Base-by-base conservation (phyloP, 2,329 filamentous ascomycete species). In the Nemania sp. region DNA sequence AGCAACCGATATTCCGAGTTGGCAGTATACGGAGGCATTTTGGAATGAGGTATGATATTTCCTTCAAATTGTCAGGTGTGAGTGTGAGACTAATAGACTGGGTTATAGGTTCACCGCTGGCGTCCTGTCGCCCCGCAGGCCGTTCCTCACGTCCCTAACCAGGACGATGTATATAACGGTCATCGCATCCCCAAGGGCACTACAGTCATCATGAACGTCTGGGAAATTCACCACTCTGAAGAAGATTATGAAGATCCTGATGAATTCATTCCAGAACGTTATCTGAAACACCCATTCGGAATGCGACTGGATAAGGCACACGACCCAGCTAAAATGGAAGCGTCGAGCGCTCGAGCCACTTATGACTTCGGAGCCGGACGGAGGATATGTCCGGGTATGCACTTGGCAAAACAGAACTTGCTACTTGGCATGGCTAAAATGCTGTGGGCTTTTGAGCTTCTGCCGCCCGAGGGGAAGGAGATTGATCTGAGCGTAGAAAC, bases 351-450 rank as follows among this genome's bases (percentile, higher is more conserved):
- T 22, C 40, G 40, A 24, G 15, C 19, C 14, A 28, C 23, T 11
- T 42, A 42, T 24, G 40, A 30, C 40, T 42, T 42, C 23, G 71
- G 72, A 12, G 65, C 66, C 37, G 73, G 73, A 2, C 62, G 73
- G 0, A 63, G 72, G 5, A 48, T 71, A 9, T 74, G 71, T 44
- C 70, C 68, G 8, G 70, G 71, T 5, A 71, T 70, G 59, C 69
- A 73, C 40, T 64, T 73, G 28, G 71, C 66, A 1, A 63, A 69
- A 40, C 60, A 66, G 4, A 64, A 52, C 12, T 53, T 71, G 3
- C 67, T 65, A 12, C 56, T 72, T 3, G 64, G 61, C 3, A 65
- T 72, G 2, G 60, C 70, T 6, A 60, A 67, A 4, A 11, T 71
- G 7, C 55, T 72, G 1, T 73, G 71, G 71, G 67, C 62, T 2